These are phyloP conservation scores for Carex sylvatica DNA, from an alignment of 202 grass and related monocot genomes.

Conservation along the genomic window DNA sequence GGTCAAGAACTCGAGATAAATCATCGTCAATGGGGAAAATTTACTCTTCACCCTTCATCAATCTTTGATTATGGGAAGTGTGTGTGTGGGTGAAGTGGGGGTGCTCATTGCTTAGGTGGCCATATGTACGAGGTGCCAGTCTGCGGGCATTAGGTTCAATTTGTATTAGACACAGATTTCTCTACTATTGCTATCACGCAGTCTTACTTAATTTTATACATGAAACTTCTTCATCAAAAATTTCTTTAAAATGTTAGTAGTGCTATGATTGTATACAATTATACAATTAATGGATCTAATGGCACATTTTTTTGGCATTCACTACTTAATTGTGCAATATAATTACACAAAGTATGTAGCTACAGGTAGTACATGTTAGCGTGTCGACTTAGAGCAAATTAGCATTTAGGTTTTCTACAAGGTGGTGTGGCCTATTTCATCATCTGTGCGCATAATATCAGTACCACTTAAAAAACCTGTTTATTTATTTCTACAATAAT, in stretches of 20 bases:
- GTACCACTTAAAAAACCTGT: no score
- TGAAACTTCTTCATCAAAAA: neutral
- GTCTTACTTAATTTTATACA: neutral
- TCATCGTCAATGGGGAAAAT: no score
- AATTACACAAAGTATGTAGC: neutral
- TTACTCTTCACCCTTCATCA: neutral
- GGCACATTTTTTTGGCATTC: neutral
- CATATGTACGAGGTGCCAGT: no score
- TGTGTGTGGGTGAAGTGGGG: no score
- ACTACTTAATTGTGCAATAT: neutral
- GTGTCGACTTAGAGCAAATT: neutral
- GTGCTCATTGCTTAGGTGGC: no score
- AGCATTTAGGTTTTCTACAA: neutral
- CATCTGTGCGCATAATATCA: no score
- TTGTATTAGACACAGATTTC: neutral
- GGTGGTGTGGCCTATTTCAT: neutral
- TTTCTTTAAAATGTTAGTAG: neutral
- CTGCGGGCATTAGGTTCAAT: neutral
- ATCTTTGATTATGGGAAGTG: neutral
- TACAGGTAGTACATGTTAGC: neutral
- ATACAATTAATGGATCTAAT: neutral
- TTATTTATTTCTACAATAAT: no score
- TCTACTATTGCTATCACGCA: neutral
- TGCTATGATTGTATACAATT: neutral
- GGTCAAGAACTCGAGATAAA: no score